phyloP scores from a whole-genome alignment of 2,329 filamentous ascomycete species.

The Cladobotryum mycophilum region DNA sequence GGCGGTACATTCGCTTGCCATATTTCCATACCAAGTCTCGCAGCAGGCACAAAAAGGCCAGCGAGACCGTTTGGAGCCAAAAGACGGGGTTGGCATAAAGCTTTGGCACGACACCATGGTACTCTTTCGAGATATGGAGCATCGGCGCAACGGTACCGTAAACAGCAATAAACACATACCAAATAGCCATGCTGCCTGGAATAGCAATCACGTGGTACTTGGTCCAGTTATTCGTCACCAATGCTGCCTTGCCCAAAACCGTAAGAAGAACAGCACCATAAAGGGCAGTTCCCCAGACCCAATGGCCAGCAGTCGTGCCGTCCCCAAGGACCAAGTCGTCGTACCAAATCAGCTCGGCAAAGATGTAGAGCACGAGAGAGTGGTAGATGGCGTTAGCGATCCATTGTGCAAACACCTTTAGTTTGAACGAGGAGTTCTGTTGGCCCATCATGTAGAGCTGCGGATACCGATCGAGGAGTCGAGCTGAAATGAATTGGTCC shows the following conservation, averaged over 20 bases:
- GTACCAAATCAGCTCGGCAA: slow-evolving; percentile 73
- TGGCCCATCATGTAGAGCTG: slow-evolving; percentile 93
- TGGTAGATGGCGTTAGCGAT: slow-evolving; percentile 93
- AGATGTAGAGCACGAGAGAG: slow-evolving; percentile 86
- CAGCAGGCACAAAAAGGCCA: slow-evolving; percentile 75
- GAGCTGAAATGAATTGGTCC: slow-evolving; percentile 94
- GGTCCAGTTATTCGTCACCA: slow-evolving; percentile 97
- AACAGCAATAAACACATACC: slow-evolving; percentile 82
- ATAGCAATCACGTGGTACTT: slow-evolving; percentile 97
- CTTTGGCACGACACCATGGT: slow-evolving; percentile 73
- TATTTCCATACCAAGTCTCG: slow-evolving; percentile 98
- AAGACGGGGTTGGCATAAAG: slow-evolving; percentile 79
- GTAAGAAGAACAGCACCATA: slow-evolving; percentile 93
- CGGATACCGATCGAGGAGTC: slow-evolving; percentile 88
- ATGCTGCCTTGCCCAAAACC: slow-evolving; percentile 86
- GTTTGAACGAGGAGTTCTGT: slow-evolving; percentile 86
- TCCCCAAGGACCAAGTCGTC: slow-evolving; percentile 72
- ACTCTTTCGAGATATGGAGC: slow-evolving; percentile 74
- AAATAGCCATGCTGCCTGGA: slow-evolving; percentile 84
- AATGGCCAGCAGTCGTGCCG: slow-evolving; percentile 81
- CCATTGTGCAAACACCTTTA: slow-evolving; percentile 90
- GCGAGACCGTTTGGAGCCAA: slow-evolving; percentile 79
- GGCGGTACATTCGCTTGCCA: slow-evolving; percentile 91
- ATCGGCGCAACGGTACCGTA: slow-evolving; percentile 84
- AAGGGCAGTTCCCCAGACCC: slow-evolving; percentile 94